Evolutionary conservation across 1,139 yeast species (phyloP).

Genomic region (Magnusiomyces suaveolens): DNA sequence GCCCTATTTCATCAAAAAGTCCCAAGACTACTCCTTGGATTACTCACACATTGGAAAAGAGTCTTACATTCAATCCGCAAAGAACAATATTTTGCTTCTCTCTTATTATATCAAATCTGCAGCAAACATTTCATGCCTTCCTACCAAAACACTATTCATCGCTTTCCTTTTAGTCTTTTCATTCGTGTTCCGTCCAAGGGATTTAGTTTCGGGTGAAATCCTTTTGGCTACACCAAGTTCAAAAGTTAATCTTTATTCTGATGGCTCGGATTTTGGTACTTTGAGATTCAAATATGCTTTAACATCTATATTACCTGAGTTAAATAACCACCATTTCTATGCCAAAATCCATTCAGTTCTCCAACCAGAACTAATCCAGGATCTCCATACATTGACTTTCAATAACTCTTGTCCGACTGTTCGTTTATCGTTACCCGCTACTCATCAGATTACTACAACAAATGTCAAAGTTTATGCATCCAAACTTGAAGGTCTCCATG

Average conservation of each 20-base stretch:
- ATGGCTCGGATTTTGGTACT: not conserved
- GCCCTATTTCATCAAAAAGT: not conserved
- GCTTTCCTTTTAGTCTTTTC: not conserved
- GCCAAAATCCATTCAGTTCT: not conserved
- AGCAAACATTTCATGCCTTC: not conserved
- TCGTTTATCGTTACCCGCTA: not conserved
- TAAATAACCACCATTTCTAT: not conserved
- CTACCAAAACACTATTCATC: not conserved
- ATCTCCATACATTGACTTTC: not conserved
- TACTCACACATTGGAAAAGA: not conserved
- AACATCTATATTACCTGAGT: not conserved
- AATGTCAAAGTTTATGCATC: not conserved
- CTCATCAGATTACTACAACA: not conserved
- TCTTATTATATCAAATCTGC: not conserved
- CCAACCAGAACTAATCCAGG: not conserved
- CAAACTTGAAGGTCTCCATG: not conserved
- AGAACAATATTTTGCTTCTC: not conserved
- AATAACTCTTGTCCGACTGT: not conserved
- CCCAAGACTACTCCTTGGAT: not conserved
- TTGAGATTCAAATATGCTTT: not conserved
- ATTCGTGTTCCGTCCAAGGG: not conserved
- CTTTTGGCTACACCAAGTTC: not conserved
- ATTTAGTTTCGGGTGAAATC: not conserved
- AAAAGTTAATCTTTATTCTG: not conserved
- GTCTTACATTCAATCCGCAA: not conserved